Percentiles rank a stretch among this genome's conserved stretches.
phyloP scores from a whole-genome alignment of 257 asterid genomes.

The Rhazya stricta region DNA sequence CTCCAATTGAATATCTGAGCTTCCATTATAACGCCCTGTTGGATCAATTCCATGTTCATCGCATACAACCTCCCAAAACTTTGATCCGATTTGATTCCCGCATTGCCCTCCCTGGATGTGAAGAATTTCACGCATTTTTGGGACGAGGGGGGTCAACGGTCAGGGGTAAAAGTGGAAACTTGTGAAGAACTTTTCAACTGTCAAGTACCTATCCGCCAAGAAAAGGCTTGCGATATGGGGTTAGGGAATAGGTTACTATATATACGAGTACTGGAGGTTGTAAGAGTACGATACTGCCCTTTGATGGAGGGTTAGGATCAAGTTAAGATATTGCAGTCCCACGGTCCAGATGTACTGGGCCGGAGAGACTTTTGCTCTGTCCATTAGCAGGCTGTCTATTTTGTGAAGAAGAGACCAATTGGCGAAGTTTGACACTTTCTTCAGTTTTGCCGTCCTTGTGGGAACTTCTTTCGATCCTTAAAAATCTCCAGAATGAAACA shows the following conservation, averaged over 20 bases:
- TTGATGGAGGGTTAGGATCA: background rate
- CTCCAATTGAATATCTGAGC: slow-evolving; percentile 10
- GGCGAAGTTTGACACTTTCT: slow-evolving; percentile 7
- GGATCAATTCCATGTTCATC: slow-evolving; percentile 17
- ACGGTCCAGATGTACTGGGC: background rate
- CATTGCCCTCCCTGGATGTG: slow-evolving; percentile 15
- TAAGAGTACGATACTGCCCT: background rate
- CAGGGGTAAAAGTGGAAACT: slow-evolving; percentile 4
- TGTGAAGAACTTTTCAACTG: background rate
- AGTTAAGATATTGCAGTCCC: background rate
- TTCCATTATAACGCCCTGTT: slow-evolving; percentile 1
- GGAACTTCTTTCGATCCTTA: background rate
- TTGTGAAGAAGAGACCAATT: slow-evolving; percentile 1
- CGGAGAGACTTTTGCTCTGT: background rate
- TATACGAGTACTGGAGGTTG: background rate
- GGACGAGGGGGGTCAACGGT: background rate
- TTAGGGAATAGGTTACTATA: background rate
- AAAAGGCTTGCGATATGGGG: background rate
- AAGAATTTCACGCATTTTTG: slow-evolving; percentile 9
- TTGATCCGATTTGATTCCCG: slow-evolving; percentile 16
- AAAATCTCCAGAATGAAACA: slow-evolving; percentile 4
- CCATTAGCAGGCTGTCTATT: background rate
- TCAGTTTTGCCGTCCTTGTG: slow-evolving; percentile 8
- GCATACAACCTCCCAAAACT: slow-evolving; percentile 12
- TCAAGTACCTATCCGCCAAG: background rate